Conservation (phyloP, 495 filamentous ascomycete species). For the Hypoxylon intermedium region DNA sequence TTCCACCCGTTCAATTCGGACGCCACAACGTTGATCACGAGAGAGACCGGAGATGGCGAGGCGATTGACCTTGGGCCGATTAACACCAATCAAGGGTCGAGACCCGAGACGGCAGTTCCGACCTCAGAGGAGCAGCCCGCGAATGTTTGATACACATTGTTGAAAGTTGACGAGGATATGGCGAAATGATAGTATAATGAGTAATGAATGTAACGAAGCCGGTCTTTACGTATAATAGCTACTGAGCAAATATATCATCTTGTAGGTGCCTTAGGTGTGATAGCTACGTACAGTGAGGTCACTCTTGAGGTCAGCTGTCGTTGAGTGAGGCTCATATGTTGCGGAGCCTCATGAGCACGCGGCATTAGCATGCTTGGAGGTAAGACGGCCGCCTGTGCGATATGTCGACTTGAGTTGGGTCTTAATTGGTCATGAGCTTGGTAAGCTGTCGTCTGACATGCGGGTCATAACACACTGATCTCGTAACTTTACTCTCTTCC, state of each 20-base stretch:
- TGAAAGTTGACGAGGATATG: background rate
- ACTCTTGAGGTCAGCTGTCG: too few relatives aligned
- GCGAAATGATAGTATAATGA: constrained; percentile 19
- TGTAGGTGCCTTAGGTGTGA: background rate
- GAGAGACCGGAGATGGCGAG: constrained; percentile 9
- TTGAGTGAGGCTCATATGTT: too few relatives aligned
- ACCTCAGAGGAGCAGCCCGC: constrained; percentile 18
- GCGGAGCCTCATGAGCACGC: too few relatives aligned
- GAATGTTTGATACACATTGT: constrained; percentile 15
- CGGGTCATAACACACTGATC: too few relatives aligned
- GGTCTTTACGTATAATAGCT: background rate
- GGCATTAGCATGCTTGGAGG: too few relatives aligned
- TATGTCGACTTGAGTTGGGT: too few relatives aligned
- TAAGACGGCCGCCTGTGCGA: too few relatives aligned
- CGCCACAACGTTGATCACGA: constrained; percentile 27
- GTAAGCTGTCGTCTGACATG: too few relatives aligned
- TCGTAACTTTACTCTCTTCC: too few relatives aligned
- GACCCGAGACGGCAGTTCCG: constrained; percentile 4
- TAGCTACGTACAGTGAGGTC: too few relatives aligned
- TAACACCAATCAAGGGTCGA: constrained; percentile 10
- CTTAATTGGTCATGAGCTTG: too few relatives aligned
- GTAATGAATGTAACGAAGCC: constrained; percentile 16
- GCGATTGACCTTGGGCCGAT: constrained; percentile 16
- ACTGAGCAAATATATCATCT: background rate
- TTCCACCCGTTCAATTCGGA: constrained; percentile 25